Evolutionary conservation across 2,329 filamentous ascomycete species (phyloP).

Genomic region (Coniella vitis): DNA sequence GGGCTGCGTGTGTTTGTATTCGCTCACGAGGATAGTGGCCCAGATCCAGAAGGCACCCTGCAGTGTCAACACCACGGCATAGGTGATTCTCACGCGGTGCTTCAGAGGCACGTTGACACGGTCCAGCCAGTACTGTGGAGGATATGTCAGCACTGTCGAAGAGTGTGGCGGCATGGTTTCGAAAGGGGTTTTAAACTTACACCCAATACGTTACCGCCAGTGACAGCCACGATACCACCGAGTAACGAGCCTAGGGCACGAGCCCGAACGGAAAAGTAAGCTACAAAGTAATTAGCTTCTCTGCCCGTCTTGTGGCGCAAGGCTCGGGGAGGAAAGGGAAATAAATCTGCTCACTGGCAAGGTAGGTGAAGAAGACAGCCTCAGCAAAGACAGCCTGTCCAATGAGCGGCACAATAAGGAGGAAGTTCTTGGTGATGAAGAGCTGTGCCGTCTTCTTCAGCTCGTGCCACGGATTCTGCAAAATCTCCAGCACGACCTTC

Average conservation of each 20-base stretch:
- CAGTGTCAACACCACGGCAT: slow-evolving; percentile 44
- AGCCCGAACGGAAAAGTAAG: slow-evolving; percentile 65
- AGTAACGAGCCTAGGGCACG: slow-evolving; percentile 66
- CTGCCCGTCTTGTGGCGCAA: too few species aligned
- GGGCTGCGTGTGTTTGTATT: slow-evolving; percentile 49
- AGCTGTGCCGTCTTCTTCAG: slow-evolving; percentile 51
- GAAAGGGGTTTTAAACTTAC: slow-evolving; percentile 27
- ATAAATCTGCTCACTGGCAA: slow-evolving; percentile 34
- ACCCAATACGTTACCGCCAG: slow-evolving; percentile 59
- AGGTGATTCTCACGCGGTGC: slow-evolving; percentile 46
- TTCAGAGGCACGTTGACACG: slow-evolving; percentile 47
- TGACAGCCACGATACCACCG: slow-evolving; percentile 60
- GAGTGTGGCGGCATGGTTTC: background rate
- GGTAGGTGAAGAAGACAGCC: slow-evolving; percentile 66
- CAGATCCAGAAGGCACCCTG: slow-evolving; percentile 70
- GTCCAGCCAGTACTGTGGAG: slow-evolving; percentile 48
- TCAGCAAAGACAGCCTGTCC: slow-evolving; percentile 65
- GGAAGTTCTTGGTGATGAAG: slow-evolving; percentile 54
- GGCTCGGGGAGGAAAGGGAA: background rate
- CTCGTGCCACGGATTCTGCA: slow-evolving; percentile 50
- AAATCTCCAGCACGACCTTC: slow-evolving; percentile 41
- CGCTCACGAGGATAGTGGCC: slow-evolving; percentile 58
- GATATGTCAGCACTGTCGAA: slow-evolving; percentile 17
- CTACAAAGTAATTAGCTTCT: slow-evolving; percentile 18
- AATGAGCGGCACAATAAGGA: slow-evolving; percentile 61